These are phyloP conservation scores for Acer yangbiense DNA, from an alignment of 345 rosid genomes.

Conservation along the genomic window DNA sequence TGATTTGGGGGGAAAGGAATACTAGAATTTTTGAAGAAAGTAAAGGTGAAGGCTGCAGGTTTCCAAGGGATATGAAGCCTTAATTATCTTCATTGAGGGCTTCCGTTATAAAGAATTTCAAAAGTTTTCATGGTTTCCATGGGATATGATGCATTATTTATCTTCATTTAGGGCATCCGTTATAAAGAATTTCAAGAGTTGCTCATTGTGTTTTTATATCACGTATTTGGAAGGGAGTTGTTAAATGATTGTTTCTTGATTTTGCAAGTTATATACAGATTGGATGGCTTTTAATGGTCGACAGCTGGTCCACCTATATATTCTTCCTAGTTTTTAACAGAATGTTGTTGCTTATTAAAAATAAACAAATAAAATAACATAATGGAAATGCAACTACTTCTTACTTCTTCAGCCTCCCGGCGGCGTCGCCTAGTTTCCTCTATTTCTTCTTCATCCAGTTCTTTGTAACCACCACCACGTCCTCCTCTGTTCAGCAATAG, in stretches of 20 bases:
- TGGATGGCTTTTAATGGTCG: neutral
- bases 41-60: neutral
- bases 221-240: neutral
- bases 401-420: slow-evolving; percentile 92
- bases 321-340: neutral
- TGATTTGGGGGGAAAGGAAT: neutral
- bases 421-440: slow-evolving; percentile 96
- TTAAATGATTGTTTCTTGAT: neutral
- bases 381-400: slow-evolving; percentile 17
- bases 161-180: neutral
- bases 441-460: slow-evolving; percentile 95
- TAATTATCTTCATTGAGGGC: neutral
- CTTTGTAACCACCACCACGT: slow-evolving; percentile 98
- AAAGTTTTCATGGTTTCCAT: neutral
- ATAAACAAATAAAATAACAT: neutral
- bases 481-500: slow-evolving; percentile 70
- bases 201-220: neutral
- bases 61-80: neutral
- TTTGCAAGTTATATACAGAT: too few species aligned
- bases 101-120: neutral
- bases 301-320: neutral
- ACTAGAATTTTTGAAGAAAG: neutral
- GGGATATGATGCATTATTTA: neutral
- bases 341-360: neutral
- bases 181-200: neutral